Conservation (phyloP, 2,329 filamentous ascomycete species). For the Zymoseptoria pseudotritici region DNA sequence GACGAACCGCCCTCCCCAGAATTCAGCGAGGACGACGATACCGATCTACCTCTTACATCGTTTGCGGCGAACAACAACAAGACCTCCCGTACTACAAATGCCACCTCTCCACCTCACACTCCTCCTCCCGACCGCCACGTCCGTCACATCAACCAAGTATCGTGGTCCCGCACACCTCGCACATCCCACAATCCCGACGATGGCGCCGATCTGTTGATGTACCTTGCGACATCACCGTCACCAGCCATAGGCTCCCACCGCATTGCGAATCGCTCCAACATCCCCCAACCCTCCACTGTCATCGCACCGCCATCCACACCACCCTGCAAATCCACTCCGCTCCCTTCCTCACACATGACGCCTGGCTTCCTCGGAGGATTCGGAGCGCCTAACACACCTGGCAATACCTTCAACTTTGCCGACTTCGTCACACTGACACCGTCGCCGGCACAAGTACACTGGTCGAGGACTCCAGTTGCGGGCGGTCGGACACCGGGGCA, state of each 20-base stretch:
- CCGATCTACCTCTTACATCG: conserved; percentile 68
- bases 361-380: conserved; percentile 54
- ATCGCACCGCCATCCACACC: conserved; percentile 47
- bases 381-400: conserved; percentile 63
- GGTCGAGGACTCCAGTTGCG: conserved; percentile 54
- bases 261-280: neutral
- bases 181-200: conserved; percentile 54
- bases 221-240: conserved; percentile 84
- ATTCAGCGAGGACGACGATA: conserved; percentile 71
- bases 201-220: conserved; percentile 77
- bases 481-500: conserved; percentile 55
- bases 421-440: conserved; percentile 98
- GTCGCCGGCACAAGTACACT: conserved; percentile 82
- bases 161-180: conserved; percentile 46
- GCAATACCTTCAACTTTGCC: conserved; percentile 82
- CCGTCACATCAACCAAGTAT: conserved; percentile 35
- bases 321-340: conserved; percentile 48
- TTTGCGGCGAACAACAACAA: conserved; percentile 49
- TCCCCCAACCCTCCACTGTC: conserved; percentile 34
- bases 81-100: conserved; percentile 39
- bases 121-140: conserved; percentile 50
- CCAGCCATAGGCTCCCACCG: conserved; percentile 49
- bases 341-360: conserved; percentile 83
- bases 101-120: conserved; percentile 77
- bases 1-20: conserved; percentile 54